Conservation (phyloP, 306 rosid species). For the Casuarina glauca region DNA sequence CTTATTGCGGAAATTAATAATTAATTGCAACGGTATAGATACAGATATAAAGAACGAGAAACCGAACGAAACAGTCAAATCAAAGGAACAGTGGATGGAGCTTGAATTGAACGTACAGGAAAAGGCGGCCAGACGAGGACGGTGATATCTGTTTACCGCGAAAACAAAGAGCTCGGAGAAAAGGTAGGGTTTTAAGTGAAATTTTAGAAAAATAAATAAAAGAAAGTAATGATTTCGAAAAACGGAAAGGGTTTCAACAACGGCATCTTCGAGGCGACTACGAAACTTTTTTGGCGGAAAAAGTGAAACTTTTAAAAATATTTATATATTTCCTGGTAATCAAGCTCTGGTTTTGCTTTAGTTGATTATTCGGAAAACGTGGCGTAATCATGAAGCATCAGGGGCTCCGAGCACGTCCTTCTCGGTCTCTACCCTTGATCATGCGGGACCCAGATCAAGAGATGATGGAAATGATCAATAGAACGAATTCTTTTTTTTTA, state of each 20-base stretch:
- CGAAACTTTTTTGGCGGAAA: background rate
- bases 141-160: conserved; percentile 15
- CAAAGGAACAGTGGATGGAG: background rate
- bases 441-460: too few species aligned
- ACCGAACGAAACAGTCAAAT: background rate
- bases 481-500: too few species aligned
- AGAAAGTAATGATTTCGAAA: background rate
- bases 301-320: background rate
- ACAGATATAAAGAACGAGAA: background rate
- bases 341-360: background rate
- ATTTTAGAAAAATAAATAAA: background rate
- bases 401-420: too few species aligned
- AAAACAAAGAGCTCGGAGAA: background rate
- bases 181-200: background rate
- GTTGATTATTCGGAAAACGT: background rate
- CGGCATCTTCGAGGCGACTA: background rate
- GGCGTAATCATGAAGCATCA: background rate
- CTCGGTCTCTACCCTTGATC: too few species aligned
- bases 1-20: too few species aligned
- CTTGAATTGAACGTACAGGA: background rate
- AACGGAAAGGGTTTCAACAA: background rate
- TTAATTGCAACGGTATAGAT: too few species aligned
- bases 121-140: background rate
- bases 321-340: too few species aligned
- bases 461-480: too few species aligned